Evolutionary conservation across 73 alveolate genomes (phyloP), one percentile per base, ranked within the genome.

Genomic region (Symbiodinium natans): DNA sequence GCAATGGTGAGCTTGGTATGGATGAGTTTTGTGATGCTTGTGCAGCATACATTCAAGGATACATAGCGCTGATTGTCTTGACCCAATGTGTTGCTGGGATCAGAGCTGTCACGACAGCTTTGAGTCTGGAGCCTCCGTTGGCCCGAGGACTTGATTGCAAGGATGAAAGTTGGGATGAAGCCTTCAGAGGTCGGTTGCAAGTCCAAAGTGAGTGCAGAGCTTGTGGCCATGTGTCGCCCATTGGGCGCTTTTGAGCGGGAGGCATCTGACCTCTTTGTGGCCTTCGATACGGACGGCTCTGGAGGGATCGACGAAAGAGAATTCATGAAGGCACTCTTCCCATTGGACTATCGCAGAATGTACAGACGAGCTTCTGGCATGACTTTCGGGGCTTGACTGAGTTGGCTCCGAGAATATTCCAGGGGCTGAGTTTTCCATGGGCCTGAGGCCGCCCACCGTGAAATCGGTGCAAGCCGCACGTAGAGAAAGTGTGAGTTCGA

Each of bases 311-410:
- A 90, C 52, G 97, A 90, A 68, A 39, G 80, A 71, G 97, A 90
- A 41, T 90, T 90, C 77, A 90, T 90, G 97, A 90, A 90, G 41
- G 97, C 97, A 6, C 88, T 90, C n/a, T 90, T 90, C 56, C 97
- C 97, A 77, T 89, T 90, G 77, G 97, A 90, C 54, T 90, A 90
- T 73, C 97, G 97, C 54, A 73, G 97, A 90, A 90, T 90, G 97
- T 90, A 90, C 97, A 90, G 97, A 71, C 87, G 97, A 7, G 89
- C 86, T 27, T 90, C 97, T 33, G 97, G 97, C 48, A 42, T 90
- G 97, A 90, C 97, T 41, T 90, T 90, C 46, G 97, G 97, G 27
- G 97, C 97, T 21, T 90, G 86, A 89, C 74, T 42, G 93, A 21
- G 77, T 59, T 41, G 36, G 68, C 36, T 31, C 41, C 36, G 41